These are phyloP conservation scores for Colletotrichum camelliae DNA, from an alignment of 2,329 filamentous ascomycete species.

Conservation along the genomic window DNA sequence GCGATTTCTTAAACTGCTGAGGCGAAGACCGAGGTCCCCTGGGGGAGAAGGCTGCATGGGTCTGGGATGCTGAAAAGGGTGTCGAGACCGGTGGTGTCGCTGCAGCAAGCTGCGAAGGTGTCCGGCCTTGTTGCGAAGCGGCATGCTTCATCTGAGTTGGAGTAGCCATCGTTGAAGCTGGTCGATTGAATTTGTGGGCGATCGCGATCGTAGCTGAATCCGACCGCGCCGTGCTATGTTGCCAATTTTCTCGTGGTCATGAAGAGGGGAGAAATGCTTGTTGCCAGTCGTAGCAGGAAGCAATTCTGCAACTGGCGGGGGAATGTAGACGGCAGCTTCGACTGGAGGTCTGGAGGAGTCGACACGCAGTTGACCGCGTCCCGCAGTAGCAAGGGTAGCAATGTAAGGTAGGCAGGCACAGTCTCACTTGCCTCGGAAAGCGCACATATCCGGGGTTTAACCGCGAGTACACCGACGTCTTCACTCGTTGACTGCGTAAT, in stretches of 20 bases:
- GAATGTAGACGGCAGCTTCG: not conserved
- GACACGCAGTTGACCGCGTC: not conserved
- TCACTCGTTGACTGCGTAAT: not conserved
- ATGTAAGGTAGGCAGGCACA: not conserved
- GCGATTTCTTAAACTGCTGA: slow-evolving; percentile 69
- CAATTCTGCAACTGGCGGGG: not conserved
- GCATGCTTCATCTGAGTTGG: slow-evolving; percentile 57
- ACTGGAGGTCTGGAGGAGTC: not conserved
- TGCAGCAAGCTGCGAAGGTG: slow-evolving; percentile 55
- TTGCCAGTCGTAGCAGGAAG: not conserved
- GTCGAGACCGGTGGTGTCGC: slow-evolving; percentile 72
- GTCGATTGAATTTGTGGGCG: not conserved
- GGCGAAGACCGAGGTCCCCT: slow-evolving; percentile 64
- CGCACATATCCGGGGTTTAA: not conserved
- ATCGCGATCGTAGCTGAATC: not conserved
- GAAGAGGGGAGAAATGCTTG: not conserved
- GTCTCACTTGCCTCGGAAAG: not conserved
- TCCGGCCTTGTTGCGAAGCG: slow-evolving; percentile 57
- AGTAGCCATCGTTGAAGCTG: slow-evolving; percentile 46
- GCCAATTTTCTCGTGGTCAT: not conserved
- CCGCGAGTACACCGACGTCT: not conserved
- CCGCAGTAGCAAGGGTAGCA: not conserved
- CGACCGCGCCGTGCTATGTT: not conserved
- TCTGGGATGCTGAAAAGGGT: slow-evolving; percentile 63
- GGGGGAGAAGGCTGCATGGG: slow-evolving; percentile 65